These are phyloP conservation scores for Allantophomopsis lycopodina DNA, from an alignment of 2,329 filamentous ascomycete species.

Conservation along the genomic window DNA sequence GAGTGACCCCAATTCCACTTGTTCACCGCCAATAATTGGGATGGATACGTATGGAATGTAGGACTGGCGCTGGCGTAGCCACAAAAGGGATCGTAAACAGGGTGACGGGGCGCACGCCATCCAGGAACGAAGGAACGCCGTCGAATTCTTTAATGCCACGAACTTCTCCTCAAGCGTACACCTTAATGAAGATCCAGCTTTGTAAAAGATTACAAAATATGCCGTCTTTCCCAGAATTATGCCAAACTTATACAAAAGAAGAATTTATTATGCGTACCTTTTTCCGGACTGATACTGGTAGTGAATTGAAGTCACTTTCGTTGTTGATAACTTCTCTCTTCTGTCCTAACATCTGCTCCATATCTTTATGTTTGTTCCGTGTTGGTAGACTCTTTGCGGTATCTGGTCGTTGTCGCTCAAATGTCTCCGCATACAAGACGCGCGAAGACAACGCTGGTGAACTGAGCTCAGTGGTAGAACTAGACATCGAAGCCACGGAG, in stretches of 20 bases:
- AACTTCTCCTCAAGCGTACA: too few species aligned
- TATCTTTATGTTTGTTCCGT: conserved; percentile 1
- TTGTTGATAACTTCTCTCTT: conserved; percentile 9
- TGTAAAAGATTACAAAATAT: too few species aligned
- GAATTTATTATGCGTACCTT: conserved; percentile 26
- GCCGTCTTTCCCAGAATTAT: too few species aligned
- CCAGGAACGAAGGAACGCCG: too few species aligned
- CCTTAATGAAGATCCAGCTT: too few species aligned
- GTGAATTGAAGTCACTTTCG: conserved; percentile 32
- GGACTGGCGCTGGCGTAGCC: too few species aligned
- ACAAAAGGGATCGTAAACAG: too few species aligned
- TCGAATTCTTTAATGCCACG: too few species aligned
- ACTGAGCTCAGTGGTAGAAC: conserved; percentile 8
- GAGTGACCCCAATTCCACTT: too few species aligned
- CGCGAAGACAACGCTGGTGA: conserved; percentile 9
- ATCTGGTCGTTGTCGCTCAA: conserved; percentile 9
- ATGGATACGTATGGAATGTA: too few species aligned
- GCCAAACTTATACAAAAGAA: not conserved
- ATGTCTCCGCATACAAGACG: conserved; percentile 12
- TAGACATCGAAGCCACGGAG: conserved; percentile 7
- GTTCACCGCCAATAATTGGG: too few species aligned
- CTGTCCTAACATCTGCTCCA: not conserved
- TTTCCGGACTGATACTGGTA: conserved; percentile 33
- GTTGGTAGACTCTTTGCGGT: conserved; percentile 10
- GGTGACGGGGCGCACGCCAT: too few species aligned